Evolutionary conservation across 1,284 basidiomycete species (phyloP).

Genomic region (Microbotryum violaceum): DNA sequence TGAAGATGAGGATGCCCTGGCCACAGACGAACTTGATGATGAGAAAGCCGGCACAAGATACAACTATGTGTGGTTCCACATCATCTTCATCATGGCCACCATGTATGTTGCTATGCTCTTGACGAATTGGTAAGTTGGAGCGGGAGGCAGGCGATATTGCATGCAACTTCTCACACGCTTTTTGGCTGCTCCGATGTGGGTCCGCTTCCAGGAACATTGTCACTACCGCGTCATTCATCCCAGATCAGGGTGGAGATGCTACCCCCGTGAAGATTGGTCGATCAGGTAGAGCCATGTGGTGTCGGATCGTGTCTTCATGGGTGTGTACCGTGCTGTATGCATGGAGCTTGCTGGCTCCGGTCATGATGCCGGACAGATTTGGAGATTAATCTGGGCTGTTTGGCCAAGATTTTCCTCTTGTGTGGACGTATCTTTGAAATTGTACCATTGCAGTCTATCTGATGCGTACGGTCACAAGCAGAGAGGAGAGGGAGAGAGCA

Average conservation of each 20-base stretch:
- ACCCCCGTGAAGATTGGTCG: slow-evolving; percentile 85
- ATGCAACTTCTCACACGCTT: neutral
- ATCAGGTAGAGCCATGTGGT: slow-evolving; percentile 98
- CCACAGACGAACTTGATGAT: slow-evolving; percentile 73
- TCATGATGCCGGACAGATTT: slow-evolving; percentile 65
- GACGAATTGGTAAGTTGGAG: slow-evolving; percentile 68
- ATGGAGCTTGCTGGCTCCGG: slow-evolving; percentile 79
- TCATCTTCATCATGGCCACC: slow-evolving; percentile 89
- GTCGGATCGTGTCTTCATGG: slow-evolving; percentile 93
- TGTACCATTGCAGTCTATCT: too few species aligned
- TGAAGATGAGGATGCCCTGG: slow-evolving; percentile 56
- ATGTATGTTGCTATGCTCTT: slow-evolving; percentile 99
- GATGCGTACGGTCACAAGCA: too few species aligned
- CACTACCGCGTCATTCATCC: slow-evolving; percentile 34
- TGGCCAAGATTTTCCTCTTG: too few species aligned
- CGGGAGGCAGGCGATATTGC: too few species aligned
- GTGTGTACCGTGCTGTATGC: slow-evolving; percentile 79
- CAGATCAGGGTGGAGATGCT: slow-evolving; percentile 11
- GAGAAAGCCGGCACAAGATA: slow-evolving; percentile 95
- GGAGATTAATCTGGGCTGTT: neutral
- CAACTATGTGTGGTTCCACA: slow-evolving; percentile 97
- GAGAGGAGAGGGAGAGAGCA: too few species aligned
- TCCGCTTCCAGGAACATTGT: slow-evolving; percentile 59
- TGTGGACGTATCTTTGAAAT: too few species aligned
- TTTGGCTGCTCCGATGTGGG: neutral